Evolutionary conservation across 2,329 filamentous ascomycete genomes (phyloP).

Genomic region (Ascochyta koolunga): DNA sequence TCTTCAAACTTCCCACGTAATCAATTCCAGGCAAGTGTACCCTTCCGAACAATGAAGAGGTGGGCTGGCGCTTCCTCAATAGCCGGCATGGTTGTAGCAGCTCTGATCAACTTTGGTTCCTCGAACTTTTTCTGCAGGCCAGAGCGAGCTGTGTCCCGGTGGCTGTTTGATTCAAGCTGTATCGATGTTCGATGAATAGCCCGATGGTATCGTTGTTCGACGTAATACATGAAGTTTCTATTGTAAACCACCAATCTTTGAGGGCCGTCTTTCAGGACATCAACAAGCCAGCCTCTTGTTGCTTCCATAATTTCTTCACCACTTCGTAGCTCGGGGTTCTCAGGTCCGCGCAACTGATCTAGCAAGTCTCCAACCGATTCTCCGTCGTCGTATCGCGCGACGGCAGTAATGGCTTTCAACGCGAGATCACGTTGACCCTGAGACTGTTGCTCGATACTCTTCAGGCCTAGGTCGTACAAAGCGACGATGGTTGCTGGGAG

Average conservation of each 20-base stretch:
- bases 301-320: slow-evolving; percentile 28
- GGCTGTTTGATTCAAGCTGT: slow-evolving; percentile 4
- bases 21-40: slow-evolving; percentile 9
- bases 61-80: slow-evolving; percentile 12
- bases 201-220: slow-evolving; percentile 17
- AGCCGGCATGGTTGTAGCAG: slow-evolving; percentile 5
- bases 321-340: slow-evolving; percentile 9
- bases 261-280: slow-evolving; percentile 1
- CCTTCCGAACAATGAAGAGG: slow-evolving; percentile 11
- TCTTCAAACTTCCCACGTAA: neutral
- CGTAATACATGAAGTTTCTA: slow-evolving; percentile 20
- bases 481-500: slow-evolving; percentile 26
- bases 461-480: slow-evolving; percentile 23
- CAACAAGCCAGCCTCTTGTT: slow-evolving; percentile 21
- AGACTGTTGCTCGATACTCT: slow-evolving; percentile 16
- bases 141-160: slow-evolving; percentile 1
- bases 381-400: slow-evolving; percentile 9
- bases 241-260: slow-evolving; percentile 15
- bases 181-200: slow-evolving; percentile 15
- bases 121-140: slow-evolving; percentile 12
- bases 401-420: slow-evolving; percentile 18
- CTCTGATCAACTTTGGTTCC: slow-evolving; percentile 14
- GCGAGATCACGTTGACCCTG: slow-evolving; percentile 15
- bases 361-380: slow-evolving; percentile 9
- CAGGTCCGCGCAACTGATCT: slow-evolving; percentile 1